Evolutionary conservation across 2,329 filamentous ascomycete genomes (phyloP), one percentile per base, ranked within the genome.

Genomic region (Myriosclerotinia curreyana): DNA sequence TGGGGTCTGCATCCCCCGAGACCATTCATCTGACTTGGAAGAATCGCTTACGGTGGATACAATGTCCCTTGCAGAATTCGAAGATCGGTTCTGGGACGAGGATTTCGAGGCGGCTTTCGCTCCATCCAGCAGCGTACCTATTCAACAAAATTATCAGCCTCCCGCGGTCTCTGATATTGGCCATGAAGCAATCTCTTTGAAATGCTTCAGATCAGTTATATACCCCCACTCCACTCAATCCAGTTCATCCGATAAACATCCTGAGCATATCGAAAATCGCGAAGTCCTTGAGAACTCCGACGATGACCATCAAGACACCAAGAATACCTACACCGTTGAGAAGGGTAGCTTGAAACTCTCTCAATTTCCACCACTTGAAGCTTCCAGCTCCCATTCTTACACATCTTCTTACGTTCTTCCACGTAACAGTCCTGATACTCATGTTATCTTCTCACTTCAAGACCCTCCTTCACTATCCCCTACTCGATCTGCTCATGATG

Each of bases 1-100:
- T 31, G 61, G 61, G 5, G n/a, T 9, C 22, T 64, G 61, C 49
- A 42, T 64, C 51, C 46, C 20, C 22, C 17, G 28, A 42, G 61
- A 59, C 49, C 12, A 6, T 17, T 56, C 34, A 17, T 44, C 36
- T 20, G 61, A 59, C n/a, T 17, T 15, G 8, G 61, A 64, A 5
- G 31, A 64, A 25, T 59, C 46, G 6, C 59, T 51, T n/a, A 64
- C 59, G 61, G 46, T 36, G 15, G 61, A 59, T 20, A 36, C 44
- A 52, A 14, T 64, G 5, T 51, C 53, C 8, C 53, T 50, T 31
- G 17, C 38, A 22, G 61, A 64, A n/a, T 64, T 64, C 14, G 44
- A 59, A 31, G 25, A 36, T 11, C 61, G 59, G 53, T 64, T 64
- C 34, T 22, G 25, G 36, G 28, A 44, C 22, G 14, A 44, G 38